phyloP scores from a whole-genome alignment of 1,284 basidiomycete species.

The Inonotus hispidus region DNA sequence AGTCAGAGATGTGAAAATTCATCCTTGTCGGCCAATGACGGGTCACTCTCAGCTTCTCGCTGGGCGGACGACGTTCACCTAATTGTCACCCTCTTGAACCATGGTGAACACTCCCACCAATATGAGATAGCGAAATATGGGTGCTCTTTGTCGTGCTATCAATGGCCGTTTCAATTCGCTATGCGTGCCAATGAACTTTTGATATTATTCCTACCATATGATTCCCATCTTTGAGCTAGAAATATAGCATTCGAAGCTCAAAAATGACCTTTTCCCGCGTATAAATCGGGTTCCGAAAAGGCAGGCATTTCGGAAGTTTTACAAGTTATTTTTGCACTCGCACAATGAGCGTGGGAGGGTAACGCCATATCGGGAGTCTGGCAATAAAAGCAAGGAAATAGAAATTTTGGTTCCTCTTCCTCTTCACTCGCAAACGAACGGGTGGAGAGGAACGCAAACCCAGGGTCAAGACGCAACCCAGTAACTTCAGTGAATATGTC shows the following conservation, averaged over 20 bases:
- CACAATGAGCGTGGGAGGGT: not conserved
- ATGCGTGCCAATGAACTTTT: too few relatives aligned
- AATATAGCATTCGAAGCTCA: not conserved
- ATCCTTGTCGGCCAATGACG: too few relatives aligned
- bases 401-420: slow-evolving; percentile 32
- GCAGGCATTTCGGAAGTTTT: not conserved
- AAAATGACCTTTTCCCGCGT: not conserved
- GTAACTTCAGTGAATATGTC: slow-evolving; percentile 29
- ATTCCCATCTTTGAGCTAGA: not conserved
- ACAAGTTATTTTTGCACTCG: not conserved
- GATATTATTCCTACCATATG: too few relatives aligned
- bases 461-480: slow-evolving; percentile 12
- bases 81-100: too few relatives aligned
- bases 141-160: too few relatives aligned
- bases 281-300: not conserved
- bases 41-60: too few relatives aligned
- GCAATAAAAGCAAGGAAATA: not conserved
- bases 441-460: slow-evolving; percentile 53
- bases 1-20: too few relatives aligned
- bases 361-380: not conserved
- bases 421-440: slow-evolving; percentile 39
- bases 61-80: too few relatives aligned
- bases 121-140: too few relatives aligned
- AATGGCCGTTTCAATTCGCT: too few relatives aligned
- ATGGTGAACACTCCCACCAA: too few relatives aligned